A percentile compares a stretch with the other conserved stretches of the same genome.
Conservation (phyloP, 306 rosid species). For the Ammopiptanthus mongolicus region DNA sequence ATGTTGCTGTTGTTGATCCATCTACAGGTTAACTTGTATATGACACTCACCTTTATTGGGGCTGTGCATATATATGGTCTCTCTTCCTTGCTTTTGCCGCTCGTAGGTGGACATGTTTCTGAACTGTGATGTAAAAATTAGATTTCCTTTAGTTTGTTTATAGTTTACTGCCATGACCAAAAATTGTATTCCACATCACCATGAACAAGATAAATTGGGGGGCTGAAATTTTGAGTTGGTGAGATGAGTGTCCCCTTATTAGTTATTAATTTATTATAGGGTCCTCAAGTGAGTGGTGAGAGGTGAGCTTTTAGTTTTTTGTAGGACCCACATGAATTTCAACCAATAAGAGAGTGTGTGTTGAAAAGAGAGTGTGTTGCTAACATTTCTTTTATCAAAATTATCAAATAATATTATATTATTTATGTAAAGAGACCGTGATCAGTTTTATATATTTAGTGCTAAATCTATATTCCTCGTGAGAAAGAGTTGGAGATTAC, state of each 20-base stretch:
- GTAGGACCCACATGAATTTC: no score
- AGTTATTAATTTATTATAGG: no score
- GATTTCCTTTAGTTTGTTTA: background rate
- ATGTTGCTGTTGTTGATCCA: background rate
- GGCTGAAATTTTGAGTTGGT: no score
- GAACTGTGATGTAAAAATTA: slow-evolving; percentile 36
- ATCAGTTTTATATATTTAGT: background rate
- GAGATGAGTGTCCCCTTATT: no score
- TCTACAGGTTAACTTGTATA: background rate
- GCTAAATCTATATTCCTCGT: background rate
- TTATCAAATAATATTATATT: no score
- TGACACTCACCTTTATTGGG: slow-evolving; percentile 37
- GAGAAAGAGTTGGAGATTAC: slow-evolving; percentile 27
- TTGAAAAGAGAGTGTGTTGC: no score
- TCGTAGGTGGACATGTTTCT: slow-evolving; percentile 27
- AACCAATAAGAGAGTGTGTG: no score
- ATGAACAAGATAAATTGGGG: background rate
- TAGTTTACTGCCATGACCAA: background rate
- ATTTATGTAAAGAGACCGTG: background rate
- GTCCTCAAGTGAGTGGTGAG: no score
- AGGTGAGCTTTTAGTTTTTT: no score
- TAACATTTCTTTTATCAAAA: no score
- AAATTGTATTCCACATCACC: background rate
- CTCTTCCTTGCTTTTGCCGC: background rate
- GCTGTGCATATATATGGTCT: slow-evolving; percentile 59